Evolutionary conservation across 257 asterid species (phyloP).

Genomic region (Craterostigma plantagineum): DNA sequence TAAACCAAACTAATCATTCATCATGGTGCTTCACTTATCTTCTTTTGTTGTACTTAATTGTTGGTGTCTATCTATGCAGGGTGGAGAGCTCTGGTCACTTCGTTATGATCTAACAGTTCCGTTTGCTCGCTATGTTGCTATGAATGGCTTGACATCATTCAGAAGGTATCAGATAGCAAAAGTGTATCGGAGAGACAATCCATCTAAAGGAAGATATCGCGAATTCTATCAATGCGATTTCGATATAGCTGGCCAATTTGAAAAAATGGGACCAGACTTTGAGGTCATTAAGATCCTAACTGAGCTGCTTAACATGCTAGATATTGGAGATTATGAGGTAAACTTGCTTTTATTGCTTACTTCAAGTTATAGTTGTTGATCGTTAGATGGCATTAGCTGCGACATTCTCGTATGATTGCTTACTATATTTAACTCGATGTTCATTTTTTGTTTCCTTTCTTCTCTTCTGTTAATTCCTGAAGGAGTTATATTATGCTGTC

Average conservation of each 20-base stretch:
- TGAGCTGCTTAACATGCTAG: constrained; percentile 74
- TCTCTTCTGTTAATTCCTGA: neutral
- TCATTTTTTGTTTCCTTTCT: neutral
- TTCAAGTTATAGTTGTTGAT: neutral
- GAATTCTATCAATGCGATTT: constrained; percentile 95
- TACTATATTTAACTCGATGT: neutral
- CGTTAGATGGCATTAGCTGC: neutral
- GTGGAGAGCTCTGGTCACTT: constrained; percentile 94
- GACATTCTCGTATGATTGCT: neutral
- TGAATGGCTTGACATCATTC: constrained; percentile 77
- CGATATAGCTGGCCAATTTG: constrained; percentile 86
- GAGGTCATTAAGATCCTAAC: no score
- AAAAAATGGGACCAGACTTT: constrained; percentile 94
- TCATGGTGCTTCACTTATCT: neutral
- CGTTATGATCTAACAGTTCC: constrained; percentile 97
- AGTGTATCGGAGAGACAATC: constrained; percentile 91
- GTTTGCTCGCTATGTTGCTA: constrained; percentile 77
- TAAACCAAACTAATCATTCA: neutral
- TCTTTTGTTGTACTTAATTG: constrained; percentile 1
- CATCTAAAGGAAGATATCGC: constrained; percentile 89
- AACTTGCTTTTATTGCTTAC: neutral
- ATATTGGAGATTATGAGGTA: constrained; percentile 91
- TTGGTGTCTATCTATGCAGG: constrained; percentile 32
- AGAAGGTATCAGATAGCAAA: constrained; percentile 93
- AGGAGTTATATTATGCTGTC: neutral